Evolutionary conservation across 1,139 yeast species (phyloP).

Genomic region (Geotrichum reessii): DNA sequence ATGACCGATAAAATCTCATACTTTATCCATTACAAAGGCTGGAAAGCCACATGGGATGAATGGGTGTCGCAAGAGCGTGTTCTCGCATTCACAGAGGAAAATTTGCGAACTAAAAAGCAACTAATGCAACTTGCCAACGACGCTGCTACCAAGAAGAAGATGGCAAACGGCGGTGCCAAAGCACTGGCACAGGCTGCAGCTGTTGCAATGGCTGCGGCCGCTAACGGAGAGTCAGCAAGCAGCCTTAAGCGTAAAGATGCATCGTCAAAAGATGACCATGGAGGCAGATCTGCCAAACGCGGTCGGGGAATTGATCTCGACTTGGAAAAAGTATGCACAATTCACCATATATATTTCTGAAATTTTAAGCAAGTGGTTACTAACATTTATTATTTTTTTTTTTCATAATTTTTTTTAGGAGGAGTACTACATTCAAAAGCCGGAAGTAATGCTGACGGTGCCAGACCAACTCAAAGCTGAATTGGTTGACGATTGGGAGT

Average conservation of each 20-base stretch:
- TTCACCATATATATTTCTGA: neutral
- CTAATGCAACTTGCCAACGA: conserved; percentile 46
- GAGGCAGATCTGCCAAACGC: neutral
- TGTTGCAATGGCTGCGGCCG: conserved; percentile 1
- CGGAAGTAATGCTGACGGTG: conserved; percentile 51
- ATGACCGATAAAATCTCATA: conserved; percentile 41
- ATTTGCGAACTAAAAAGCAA: conserved; percentile 54
- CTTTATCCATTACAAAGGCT: conserved; percentile 85
- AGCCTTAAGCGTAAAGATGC: neutral
- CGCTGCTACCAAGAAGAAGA: neutral
- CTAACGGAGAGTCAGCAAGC: neutral
- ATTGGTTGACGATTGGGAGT: conserved; percentile 91
- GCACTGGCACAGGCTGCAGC: neutral
- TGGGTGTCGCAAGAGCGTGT: conserved; percentile 78
- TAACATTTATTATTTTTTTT: neutral
- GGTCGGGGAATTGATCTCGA: neutral
- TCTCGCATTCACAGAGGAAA: conserved; percentile 63
- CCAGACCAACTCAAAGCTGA: conserved; percentile 63
- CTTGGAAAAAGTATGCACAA: neutral
- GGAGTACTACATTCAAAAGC: conserved; percentile 20
- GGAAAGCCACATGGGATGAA: conserved; percentile 96
- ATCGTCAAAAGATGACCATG: neutral
- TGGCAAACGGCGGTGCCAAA: neutral
- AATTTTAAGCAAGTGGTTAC: neutral
- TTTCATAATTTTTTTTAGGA: neutral